phyloP scores from a whole-genome alignment of 345 rosid species.

The Heritiera fomes region DNA sequence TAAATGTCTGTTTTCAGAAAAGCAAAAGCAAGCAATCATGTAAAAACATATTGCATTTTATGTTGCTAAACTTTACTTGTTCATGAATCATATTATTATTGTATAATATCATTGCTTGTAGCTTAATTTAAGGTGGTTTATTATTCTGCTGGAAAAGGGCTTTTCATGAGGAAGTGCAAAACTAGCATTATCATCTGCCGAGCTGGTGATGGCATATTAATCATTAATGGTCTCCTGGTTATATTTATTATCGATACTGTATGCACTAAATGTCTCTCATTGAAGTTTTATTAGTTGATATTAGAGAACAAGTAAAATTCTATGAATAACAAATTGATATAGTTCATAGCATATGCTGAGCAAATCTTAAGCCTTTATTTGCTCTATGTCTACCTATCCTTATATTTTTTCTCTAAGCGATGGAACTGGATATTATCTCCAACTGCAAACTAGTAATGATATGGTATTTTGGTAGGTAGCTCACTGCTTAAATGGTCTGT shows the following conservation, averaged over 20 bases:
- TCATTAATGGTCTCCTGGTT: not conserved
- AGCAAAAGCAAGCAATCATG: not conserved
- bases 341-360: not conserved
- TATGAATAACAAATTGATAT: not conserved
- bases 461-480: slow-evolving; percentile 15
- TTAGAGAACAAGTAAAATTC: not conserved
- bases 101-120: not conserved
- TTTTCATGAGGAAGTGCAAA: not conserved
- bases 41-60: not conserved
- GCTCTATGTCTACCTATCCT: not conserved
- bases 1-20: not conserved
- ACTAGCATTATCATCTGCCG: not conserved
- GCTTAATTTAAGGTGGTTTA: not conserved
- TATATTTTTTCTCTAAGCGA: slow-evolving; percentile 13
- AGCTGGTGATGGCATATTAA: not conserved
- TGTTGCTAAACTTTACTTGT: not conserved
- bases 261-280: not conserved
- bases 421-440: not conserved
- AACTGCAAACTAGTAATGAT: slow-evolving; percentile 6
- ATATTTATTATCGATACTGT: not conserved
- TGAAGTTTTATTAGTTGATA: not conserved
- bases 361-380: not conserved
- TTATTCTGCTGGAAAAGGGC: not conserved
- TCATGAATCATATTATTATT: not conserved
- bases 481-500: slow-evolving; percentile 26